phyloP scores from a whole-genome alignment of 2,329 filamentous ascomycete genomes.

The Xylariaceae sp. region DNA sequence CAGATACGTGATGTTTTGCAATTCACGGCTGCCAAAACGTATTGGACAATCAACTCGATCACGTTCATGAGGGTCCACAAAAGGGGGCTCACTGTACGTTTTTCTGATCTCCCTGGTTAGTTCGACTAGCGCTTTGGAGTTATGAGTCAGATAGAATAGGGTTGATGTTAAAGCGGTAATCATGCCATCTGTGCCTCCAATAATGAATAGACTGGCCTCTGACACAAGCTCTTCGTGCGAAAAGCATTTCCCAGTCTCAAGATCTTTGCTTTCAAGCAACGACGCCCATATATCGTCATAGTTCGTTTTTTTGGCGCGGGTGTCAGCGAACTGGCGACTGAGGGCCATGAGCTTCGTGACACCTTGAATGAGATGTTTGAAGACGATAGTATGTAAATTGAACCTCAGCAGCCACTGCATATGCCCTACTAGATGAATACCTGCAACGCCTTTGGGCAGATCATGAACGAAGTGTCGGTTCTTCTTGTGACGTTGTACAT shows the following conservation, averaged over 20 bases:
- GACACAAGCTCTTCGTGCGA: not conserved
- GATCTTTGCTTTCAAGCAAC: not conserved
- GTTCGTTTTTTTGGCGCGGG: not conserved
- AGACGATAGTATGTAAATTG: not conserved
- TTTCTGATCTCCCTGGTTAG: not conserved
- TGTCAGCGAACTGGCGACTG: not conserved
- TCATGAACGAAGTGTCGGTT: not conserved
- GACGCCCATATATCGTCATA: not conserved
- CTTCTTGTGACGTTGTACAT: too few species aligned
- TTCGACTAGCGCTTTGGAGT: not conserved
- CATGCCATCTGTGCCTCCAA: too few species aligned
- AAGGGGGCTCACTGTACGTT: not conserved
- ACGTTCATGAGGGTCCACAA: not conserved
- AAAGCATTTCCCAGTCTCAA: not conserved
- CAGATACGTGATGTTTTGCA: not conserved
- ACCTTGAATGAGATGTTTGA: not conserved
- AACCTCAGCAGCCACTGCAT: not conserved
- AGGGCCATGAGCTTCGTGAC: not conserved
- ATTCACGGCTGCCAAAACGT: not conserved
- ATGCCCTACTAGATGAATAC: not conserved
- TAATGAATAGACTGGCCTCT: too few species aligned
- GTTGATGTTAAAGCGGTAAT: too few species aligned
- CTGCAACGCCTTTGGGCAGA: not conserved
- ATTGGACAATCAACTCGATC: not conserved
- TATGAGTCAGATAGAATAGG: not conserved